These are phyloP conservation scores for Kurtzmaniella quercitrusa DNA, from an alignment of 1,139 yeast species.

Conservation along the genomic window DNA sequence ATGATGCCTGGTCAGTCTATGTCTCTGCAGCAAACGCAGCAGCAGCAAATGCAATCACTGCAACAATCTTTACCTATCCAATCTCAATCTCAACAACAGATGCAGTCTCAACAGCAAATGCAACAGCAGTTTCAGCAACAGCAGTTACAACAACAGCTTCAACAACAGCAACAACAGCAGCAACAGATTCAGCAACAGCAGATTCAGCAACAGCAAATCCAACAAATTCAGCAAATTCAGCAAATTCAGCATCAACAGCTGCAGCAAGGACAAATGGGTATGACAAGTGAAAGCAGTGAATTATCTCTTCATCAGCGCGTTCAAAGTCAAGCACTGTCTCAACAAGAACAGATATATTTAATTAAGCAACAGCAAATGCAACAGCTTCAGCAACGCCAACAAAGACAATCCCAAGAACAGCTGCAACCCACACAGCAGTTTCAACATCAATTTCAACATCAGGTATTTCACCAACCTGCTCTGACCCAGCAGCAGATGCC, in stretches of 20 bases:
- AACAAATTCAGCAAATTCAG: slow-evolving; percentile 6
- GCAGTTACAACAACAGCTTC: slow-evolving; percentile 7
- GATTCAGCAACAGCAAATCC: not conserved
- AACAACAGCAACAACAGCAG: slow-evolving; percentile 10
- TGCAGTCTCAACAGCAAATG: slow-evolving; percentile 5
- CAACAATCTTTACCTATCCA: slow-evolving; percentile 3
- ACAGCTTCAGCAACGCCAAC: slow-evolving; percentile 5
- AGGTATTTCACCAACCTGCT: slow-evolving; percentile 1
- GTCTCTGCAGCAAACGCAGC: slow-evolving; percentile 6
- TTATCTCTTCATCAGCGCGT: not conserved
- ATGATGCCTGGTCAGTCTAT: not conserved
- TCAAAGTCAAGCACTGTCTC: slow-evolving; percentile 2
- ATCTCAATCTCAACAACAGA: slow-evolving; percentile 3
- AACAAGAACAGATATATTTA: slow-evolving; percentile 9
- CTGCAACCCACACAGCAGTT: slow-evolving; percentile 8
- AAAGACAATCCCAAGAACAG: slow-evolving; percentile 6
- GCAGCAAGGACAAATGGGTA: not conserved
- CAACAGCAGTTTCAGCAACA: slow-evolving; percentile 8
- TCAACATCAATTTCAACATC: slow-evolving; percentile 3
- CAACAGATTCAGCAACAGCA: slow-evolving; percentile 6
- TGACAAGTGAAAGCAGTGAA: not conserved
- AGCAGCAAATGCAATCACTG: slow-evolving; percentile 6
- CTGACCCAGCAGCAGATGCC: slow-evolving; percentile 4
- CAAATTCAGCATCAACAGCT: not conserved
- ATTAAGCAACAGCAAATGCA: slow-evolving; percentile 9